Conservation (phyloP, 2,329 filamentous ascomycete genomes). For the Neurospora crassa region DNA sequence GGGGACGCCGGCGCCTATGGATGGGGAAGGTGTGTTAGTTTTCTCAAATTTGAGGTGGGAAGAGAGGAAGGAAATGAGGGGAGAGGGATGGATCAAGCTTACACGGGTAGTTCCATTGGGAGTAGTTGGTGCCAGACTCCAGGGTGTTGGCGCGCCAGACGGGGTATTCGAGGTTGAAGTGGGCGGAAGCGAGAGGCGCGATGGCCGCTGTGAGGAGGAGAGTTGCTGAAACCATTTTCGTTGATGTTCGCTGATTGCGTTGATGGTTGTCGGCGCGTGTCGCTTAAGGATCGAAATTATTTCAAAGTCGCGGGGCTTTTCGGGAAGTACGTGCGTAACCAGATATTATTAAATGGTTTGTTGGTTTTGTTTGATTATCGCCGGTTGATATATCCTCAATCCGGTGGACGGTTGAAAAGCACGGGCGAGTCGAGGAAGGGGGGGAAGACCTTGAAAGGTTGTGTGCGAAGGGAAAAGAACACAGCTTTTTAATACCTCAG, state of each 20-base stretch:
- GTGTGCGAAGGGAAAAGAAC: background rate
- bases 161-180: conserved; percentile 40
- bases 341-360: background rate
- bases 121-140: conserved; percentile 29
- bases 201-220: conserved; percentile 26
- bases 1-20: conserved; percentile 37
- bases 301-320: background rate
- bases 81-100: conserved; percentile 15
- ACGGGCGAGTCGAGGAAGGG: background rate
- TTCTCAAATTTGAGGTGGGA: background rate
- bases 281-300: background rate
- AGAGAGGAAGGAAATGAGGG: background rate
- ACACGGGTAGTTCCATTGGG: conserved; percentile 44
- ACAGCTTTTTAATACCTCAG: background rate
- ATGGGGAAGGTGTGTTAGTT: background rate
- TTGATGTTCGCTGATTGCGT: conserved; percentile 6
- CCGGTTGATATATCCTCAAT: background rate
- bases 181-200: conserved; percentile 31
- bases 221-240: conserved; percentile 24
- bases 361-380: background rate
- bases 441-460: background rate
- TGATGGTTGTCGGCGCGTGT: background rate
- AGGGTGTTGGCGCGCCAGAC: conserved; percentile 40
- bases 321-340: background rate
- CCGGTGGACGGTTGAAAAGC: background rate